These are phyloP conservation scores for Myriangium duriaei DNA, from an alignment of 2,329 filamentous ascomycete genomes.

Conservation along the genomic window DNA sequence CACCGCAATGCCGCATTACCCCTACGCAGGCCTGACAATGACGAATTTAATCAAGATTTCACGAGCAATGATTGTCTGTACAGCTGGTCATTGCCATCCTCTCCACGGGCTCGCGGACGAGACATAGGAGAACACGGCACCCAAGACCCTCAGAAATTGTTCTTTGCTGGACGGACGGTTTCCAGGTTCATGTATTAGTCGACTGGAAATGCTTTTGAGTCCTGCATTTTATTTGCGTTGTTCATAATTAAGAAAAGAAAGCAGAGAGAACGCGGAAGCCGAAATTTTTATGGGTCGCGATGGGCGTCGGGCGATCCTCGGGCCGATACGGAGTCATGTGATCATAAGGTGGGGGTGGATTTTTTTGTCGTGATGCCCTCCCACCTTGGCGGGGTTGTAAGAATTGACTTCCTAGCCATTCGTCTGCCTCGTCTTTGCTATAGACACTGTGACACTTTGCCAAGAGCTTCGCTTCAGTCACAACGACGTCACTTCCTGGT, in stretches of 20 bases:
- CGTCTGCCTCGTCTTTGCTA: too few relatives aligned
- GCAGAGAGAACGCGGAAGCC: slow-evolving; percentile 16
- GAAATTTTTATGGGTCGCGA: slow-evolving; percentile 9
- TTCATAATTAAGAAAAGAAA: slow-evolving; percentile 32
- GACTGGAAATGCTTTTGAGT: slow-evolving; percentile 38
- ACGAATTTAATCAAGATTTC: neutral
- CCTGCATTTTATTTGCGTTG: slow-evolving; percentile 40
- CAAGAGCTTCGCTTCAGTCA: too few relatives aligned
- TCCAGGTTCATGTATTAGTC: slow-evolving; percentile 35
- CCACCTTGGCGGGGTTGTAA: too few relatives aligned
- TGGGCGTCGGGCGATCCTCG: neutral
- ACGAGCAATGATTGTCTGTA: neutral
- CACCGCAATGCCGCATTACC: neutral
- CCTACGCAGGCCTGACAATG: neutral
- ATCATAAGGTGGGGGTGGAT: neutral
- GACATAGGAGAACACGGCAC: slow-evolving; percentile 93
- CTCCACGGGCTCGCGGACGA: slow-evolving; percentile 87
- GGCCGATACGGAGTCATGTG: neutral
- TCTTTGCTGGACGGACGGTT: slow-evolving; percentile 60
- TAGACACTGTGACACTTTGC: too few relatives aligned
- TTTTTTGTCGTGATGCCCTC: neutral
- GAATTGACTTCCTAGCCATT: too few relatives aligned
- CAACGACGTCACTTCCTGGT: too few relatives aligned
- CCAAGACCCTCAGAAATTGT: slow-evolving; percentile 89
- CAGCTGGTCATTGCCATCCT: slow-evolving; percentile 31